A percentile compares a stretch with the other conserved stretches of the same genome.
Evolutionary conservation across 192 early-diverging fungal species (phyloP).

Genomic region (Chytriomyces sp.): DNA sequence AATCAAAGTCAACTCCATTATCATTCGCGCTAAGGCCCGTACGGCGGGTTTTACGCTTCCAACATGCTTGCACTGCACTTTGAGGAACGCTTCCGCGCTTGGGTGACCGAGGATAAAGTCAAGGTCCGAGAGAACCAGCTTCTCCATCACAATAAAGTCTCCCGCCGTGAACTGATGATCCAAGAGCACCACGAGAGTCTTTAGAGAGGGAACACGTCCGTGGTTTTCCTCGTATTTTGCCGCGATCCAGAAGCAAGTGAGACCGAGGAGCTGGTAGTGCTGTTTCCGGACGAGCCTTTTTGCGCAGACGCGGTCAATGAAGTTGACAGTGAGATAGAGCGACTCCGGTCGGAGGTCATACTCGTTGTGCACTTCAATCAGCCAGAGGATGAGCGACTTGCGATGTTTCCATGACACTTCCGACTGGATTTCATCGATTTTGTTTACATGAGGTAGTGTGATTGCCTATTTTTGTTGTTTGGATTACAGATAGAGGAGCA

Average conservation of each 20-base stretch:
- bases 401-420: slow-evolving; percentile 55
- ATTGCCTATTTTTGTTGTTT: background rate
- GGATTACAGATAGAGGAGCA: too few species aligned
- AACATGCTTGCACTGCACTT: slow-evolving; percentile 25
- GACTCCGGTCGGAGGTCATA: slow-evolving; percentile 57
- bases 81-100: slow-evolving; percentile 53
- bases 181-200: slow-evolving; percentile 44
- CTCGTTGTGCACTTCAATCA: slow-evolving; percentile 57
- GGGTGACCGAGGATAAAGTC: slow-evolving; percentile 48
- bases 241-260: slow-evolving; percentile 59
- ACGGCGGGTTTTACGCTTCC: slow-evolving; percentile 22
- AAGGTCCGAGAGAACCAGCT: slow-evolving; percentile 45
- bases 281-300: slow-evolving; percentile 26
- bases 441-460: background rate
- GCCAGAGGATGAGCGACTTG: slow-evolving; percentile 52
- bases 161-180: slow-evolving; percentile 32
- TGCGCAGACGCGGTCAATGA: slow-evolving; percentile 55
- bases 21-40: slow-evolving; percentile 48
- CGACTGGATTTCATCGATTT: slow-evolving; percentile 31
- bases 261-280: slow-evolving; percentile 56
- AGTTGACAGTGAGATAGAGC: slow-evolving; percentile 57
- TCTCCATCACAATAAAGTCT: slow-evolving; percentile 55
- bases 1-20: slow-evolving; percentile 54
- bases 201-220: slow-evolving; percentile 54
- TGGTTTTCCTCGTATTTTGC: slow-evolving; percentile 66